These are phyloP conservation scores for Pelargonium fulgidum DNA, from an alignment of 441 rosid genomes.

Conservation along the genomic window DNA sequence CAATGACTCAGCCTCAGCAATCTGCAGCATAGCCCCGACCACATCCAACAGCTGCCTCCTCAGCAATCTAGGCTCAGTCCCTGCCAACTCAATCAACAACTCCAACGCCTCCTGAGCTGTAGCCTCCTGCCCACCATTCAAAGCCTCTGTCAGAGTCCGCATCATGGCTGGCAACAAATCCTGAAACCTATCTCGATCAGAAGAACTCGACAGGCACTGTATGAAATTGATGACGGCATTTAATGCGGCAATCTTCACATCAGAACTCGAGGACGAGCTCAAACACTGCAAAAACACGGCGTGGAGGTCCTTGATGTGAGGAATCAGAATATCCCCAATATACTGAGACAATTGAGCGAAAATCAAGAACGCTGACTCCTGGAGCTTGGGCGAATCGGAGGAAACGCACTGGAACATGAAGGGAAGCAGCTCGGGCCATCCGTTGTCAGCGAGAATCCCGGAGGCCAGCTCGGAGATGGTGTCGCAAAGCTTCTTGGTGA, in stretches of 20 bases:
- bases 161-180: constrained; percentile 92
- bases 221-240: constrained; percentile 89
- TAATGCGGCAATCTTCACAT: constrained; percentile 89
- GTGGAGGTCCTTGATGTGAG: constrained; percentile 77
- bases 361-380: constrained; percentile 83
- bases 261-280: constrained; percentile 48
- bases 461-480: constrained; percentile 92
- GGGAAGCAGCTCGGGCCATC: constrained; percentile 93
- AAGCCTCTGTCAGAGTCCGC: constrained; percentile 81
- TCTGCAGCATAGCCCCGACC: constrained; percentile 87
- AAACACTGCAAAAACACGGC: constrained; percentile 70
- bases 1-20: constrained; percentile 84
- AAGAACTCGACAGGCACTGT: constrained; percentile 61
- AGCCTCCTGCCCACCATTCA: constrained; percentile 83
- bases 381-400: constrained; percentile 65
- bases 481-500: constrained; percentile 81
- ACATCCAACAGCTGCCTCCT: constrained; percentile 86
- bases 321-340: constrained; percentile 71
- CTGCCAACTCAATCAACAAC: constrained; percentile 91
- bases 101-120: constrained; percentile 95
- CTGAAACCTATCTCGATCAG: constrained; percentile 92
- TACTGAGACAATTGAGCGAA: constrained; percentile 90
- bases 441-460: constrained; percentile 67
- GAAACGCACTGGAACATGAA: constrained; percentile 91
- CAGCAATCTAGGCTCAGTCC: constrained; percentile 82